A percentile compares a stretch with the other conserved stretches of the same genome.
These are phyloP conservation scores for Eucalyptus globulus DNA, from an alignment of 345 rosid genomes.

Conservation along the genomic window DNA sequence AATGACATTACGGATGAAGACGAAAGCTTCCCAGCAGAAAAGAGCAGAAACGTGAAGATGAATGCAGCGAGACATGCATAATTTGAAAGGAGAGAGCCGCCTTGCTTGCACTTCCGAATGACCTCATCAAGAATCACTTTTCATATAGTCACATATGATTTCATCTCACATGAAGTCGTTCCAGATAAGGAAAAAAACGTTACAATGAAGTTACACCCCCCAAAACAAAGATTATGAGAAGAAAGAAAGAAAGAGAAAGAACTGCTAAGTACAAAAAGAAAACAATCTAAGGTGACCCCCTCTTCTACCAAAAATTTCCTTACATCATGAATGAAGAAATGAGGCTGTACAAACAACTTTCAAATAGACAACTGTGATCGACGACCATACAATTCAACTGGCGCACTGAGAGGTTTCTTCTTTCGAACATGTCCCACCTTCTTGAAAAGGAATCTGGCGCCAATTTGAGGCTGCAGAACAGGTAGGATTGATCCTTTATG, in stretches of 20 bases:
- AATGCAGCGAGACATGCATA: neutral
- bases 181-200: neutral
- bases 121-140: neutral
- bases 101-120: neutral
- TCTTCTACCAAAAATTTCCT: conserved; percentile 49
- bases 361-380: conserved; percentile 13
- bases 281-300: neutral
- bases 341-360: conserved; percentile 69
- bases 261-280: neutral
- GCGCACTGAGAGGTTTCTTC: neutral
- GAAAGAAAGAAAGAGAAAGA: neutral
- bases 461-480: conserved; percentile 1
- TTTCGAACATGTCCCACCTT: neutral
- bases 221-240: neutral
- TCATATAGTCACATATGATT: neutral
- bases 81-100: neutral
- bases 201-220: neutral
- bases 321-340: conserved; percentile 80
- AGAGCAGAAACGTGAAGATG: neutral
- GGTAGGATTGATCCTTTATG: neutral
- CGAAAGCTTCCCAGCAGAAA: neutral
- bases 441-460: conserved; percentile 30
- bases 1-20: neutral
- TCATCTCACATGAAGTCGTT: neutral
- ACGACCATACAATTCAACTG: conserved; percentile 10